Conservation (phyloP, 176 grass and related monocot species). For the Oryza coarctata region DNA sequence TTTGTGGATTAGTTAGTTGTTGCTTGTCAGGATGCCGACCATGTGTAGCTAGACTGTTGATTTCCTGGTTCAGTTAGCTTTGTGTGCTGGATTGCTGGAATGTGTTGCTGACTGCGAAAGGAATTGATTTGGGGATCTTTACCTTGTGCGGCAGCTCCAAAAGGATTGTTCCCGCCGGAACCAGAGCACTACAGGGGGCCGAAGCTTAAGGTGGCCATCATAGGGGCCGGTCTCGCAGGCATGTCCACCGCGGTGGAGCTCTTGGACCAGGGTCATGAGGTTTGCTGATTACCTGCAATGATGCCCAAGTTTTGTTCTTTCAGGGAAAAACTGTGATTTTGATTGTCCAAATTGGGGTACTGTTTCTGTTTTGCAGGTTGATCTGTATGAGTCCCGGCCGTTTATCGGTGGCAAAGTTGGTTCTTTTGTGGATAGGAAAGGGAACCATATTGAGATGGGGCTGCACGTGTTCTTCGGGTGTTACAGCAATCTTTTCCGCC, state of each 20-base stretch:
- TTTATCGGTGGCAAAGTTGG: constrained; percentile 97
- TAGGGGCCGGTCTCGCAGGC: constrained; percentile 79
- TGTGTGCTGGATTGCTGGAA: constrained; percentile 11
- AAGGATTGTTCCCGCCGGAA: constrained; percentile 83
- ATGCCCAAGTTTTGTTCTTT: not conserved
- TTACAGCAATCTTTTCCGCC: constrained; percentile 97
- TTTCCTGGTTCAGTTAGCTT: not conserved
- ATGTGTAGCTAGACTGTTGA: not conserved
- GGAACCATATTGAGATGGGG: constrained; percentile 99
- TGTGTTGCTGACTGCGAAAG: not conserved
- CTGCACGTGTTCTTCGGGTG: constrained; percentile 96
- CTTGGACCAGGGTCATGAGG: constrained; percentile 96
- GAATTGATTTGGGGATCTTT: not conserved
- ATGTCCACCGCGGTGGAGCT: constrained; percentile 98
- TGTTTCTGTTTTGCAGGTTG: constrained; percentile 67
- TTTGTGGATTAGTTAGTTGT: constrained; percentile 5
- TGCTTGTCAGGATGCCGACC: not conserved
- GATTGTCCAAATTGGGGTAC: not conserved
- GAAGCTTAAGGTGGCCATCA: constrained; percentile 95
- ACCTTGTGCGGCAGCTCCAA: constrained; percentile 56
- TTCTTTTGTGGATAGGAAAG: constrained; percentile 82
- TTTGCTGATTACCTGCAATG: constrained; percentile 25
- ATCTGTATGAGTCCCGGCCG: constrained; percentile 73
- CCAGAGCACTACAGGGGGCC: constrained; percentile 77
- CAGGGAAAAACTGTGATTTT: not conserved